Evolutionary conservation across 306 rosid genomes (phyloP).

Genomic region (Cajanus cajan): DNA sequence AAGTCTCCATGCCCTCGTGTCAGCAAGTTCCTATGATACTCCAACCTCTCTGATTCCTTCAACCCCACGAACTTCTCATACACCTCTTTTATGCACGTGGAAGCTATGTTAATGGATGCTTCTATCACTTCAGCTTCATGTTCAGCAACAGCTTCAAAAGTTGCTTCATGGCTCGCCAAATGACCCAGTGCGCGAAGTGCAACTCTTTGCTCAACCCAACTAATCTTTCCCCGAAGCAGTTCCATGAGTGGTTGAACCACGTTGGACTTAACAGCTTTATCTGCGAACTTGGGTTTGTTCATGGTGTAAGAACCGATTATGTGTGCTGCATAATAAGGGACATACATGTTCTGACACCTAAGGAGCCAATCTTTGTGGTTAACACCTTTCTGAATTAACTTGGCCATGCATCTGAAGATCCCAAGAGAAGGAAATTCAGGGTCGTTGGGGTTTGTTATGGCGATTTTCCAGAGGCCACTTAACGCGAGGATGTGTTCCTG

Average conservation of each 20-base stretch:
- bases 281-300: constrained; percentile 49
- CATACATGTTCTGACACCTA: constrained; percentile 52
- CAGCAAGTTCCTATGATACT: constrained; percentile 57
- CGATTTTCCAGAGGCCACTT: constrained; percentile 62
- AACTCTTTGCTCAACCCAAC: constrained; percentile 77
- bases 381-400: constrained; percentile 51
- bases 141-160: constrained; percentile 44
- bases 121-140: constrained; percentile 46
- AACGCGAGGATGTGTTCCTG: constrained; percentile 51
- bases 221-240: constrained; percentile 59
- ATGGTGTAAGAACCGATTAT: constrained; percentile 66
- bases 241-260: constrained; percentile 53
- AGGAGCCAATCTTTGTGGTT: constrained; percentile 51
- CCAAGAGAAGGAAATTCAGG: constrained; percentile 70
- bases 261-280: constrained; percentile 48
- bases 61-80: constrained; percentile 43
- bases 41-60: constrained; percentile 43
- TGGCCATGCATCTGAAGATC: constrained; percentile 60
- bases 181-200: constrained; percentile 71
- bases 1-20: constrained; percentile 62
- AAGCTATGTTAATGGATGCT: constrained; percentile 44
- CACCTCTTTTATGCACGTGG: constrained; percentile 44
- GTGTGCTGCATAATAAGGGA: constrained; percentile 78
- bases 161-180: constrained; percentile 50
- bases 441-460: constrained; percentile 53